These are phyloP conservation scores for Aegilops bicornis DNA, from an alignment of 176 grass and related monocot genomes.

Conservation along the genomic window DNA sequence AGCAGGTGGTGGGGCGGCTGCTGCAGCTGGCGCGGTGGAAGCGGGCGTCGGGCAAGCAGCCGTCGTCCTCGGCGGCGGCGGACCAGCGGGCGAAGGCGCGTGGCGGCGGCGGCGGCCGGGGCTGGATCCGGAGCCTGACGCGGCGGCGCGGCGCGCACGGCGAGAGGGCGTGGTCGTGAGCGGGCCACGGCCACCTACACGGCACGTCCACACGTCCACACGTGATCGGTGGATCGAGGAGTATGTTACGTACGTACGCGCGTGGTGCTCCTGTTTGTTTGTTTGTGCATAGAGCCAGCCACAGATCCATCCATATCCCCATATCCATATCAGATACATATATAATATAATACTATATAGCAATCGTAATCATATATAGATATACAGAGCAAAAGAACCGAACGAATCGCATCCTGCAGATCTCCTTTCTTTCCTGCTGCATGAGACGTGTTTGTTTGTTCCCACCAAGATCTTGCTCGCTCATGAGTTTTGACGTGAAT, in stretches of 20 bases:
- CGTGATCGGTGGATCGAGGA: not conserved
- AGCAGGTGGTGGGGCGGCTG: slow-evolving; percentile 67
- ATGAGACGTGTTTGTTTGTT: not conserved
- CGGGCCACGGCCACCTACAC: not conserved
- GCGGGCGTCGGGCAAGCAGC: slow-evolving; percentile 47
- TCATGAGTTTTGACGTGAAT: not conserved
- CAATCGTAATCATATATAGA: not conserved
- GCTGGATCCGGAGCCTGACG: slow-evolving; percentile 70
- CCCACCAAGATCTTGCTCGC: not conserved
- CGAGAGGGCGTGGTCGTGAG: slow-evolving; percentile 26
- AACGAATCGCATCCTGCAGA: not conserved
- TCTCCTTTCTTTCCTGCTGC: not conserved
- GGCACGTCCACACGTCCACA: not conserved
- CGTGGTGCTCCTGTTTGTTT: slow-evolving; percentile 19
- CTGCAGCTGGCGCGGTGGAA: slow-evolving; percentile 80
- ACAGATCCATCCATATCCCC: not conserved
- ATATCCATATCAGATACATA: no score
- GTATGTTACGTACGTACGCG: not conserved
- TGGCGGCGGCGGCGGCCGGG: slow-evolving; percentile 29
- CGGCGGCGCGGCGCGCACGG: slow-evolving; percentile 35
- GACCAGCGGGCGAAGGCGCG: slow-evolving; percentile 29
- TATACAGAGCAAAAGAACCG: not conserved
- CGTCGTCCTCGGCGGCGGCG: not conserved
- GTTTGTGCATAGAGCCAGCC: not conserved
- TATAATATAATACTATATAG: no score